Conservation (phyloP, 352 stramenopile genomes). For the Phytophthora quininea region DNA sequence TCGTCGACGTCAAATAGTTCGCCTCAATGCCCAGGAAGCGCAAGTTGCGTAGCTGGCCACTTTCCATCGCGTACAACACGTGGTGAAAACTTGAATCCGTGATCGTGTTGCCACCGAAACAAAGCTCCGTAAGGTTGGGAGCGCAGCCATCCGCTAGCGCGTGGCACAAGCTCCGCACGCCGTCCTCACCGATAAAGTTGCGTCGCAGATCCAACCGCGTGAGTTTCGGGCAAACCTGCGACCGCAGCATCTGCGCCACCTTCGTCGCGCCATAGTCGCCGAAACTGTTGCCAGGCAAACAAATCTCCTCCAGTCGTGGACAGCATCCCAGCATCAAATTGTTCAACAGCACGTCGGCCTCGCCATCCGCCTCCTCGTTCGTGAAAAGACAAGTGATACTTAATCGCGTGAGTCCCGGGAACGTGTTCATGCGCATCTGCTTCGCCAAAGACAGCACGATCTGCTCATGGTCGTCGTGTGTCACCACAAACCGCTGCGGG, state of each 20-base stretch:
- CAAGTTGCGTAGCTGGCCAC: slow-evolving; percentile 56
- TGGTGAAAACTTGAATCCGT: slow-evolving; percentile 87
- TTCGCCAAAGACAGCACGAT: slow-evolving; percentile 78
- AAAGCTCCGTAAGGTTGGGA: slow-evolving; percentile 73
- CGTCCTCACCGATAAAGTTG: slow-evolving; percentile 88
- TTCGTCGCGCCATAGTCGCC: slow-evolving; percentile 85
- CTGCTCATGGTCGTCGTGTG: slow-evolving; percentile 87
- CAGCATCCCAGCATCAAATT: slow-evolving; percentile 82
- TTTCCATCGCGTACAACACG: slow-evolving; percentile 85
- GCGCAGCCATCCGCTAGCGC: slow-evolving; percentile 75
- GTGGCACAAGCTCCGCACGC: slow-evolving; percentile 72
- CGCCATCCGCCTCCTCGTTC: slow-evolving; percentile 85
- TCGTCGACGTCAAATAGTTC: slow-evolving; percentile 83
- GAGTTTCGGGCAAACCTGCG: slow-evolving; percentile 78
- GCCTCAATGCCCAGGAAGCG: slow-evolving; percentile 86
- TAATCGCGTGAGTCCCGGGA: slow-evolving; percentile 59
- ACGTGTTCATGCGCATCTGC: slow-evolving; percentile 67
- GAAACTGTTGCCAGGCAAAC: slow-evolving; percentile 84
- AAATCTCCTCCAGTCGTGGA: slow-evolving; percentile 79
- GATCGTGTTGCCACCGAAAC: slow-evolving; percentile 82
- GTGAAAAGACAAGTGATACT: slow-evolving; percentile 85
- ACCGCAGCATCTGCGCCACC: slow-evolving; percentile 82
- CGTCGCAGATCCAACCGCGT: slow-evolving; percentile 79
- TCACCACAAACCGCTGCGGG: slow-evolving; percentile 86
- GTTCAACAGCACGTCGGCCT: slow-evolving; percentile 83